Base-by-base conservation (phyloP, 1,284 basidiomycete genomes). In the Cryptococcus sp. region DNA sequence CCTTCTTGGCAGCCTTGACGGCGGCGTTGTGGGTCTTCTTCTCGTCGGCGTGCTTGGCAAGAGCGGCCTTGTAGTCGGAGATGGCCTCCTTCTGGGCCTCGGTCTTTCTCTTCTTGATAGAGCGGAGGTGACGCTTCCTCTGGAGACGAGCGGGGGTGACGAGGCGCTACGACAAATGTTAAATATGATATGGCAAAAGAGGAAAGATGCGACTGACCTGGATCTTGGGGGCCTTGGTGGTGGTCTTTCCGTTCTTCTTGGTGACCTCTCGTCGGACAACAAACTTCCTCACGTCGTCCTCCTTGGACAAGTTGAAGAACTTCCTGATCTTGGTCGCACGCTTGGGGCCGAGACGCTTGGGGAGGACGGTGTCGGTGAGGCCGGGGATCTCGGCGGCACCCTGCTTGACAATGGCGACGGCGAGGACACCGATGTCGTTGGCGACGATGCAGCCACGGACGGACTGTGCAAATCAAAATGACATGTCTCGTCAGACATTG, bases 221-320 rank as follows among this genome's bases (percentile, higher is more conserved):
- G 71, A 82, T 82, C 74, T 77, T 76, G 68, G 73, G 95, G 85
- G 94, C 93, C 85, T 99, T 98, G 83, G 91, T 93, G 83, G 95
- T 96, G 62, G 93, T 90, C 85, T 97, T 98, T 68, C 90, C 92
- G 84, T 95, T 93, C 88, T 96, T 97, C 80, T 89, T 88, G 82
- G 82, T 87, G 57, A 98, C 91, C 83, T 96, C 93, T 71, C 93
- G 83, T 73, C 93, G 64, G 71, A 97, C 87, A 71, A 98, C 92
- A 80, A 96, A 98, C 83, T 96, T 93, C 82, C 91, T 88, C 62
- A 98, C 94, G 82, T 98, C 95, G 77, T 98, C 95, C 77, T 95
- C 90, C 87, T 98, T 98, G 82, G 85, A 85, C 78, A 98, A 83
- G 85, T 96, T 97, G 87, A 98, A 99, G 87, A 98, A 97, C 78